These are phyloP conservation scores for Anaeramoeba flamelloides DNA, from an alignment of 78 protist species.

Conservation along the genomic window DNA sequence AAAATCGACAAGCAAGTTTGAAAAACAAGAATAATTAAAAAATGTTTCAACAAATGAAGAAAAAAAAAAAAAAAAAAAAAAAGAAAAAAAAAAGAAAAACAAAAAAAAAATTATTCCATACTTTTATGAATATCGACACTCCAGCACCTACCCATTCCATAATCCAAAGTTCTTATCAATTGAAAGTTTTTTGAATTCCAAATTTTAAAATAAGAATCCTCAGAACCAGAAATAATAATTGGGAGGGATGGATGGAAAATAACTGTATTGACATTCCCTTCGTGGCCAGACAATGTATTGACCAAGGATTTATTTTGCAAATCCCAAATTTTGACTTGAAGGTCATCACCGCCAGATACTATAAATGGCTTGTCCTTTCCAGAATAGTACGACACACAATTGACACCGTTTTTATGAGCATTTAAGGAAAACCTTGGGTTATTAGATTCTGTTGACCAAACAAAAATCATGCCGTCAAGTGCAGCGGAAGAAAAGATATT, in stretches of 20 bases:
- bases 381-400: constrained; percentile 71
- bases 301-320: too few species aligned
- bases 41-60: too few species aligned
- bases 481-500: constrained; percentile 91
- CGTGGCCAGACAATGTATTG: too few species aligned
- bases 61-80: too few species aligned
- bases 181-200: constrained; percentile 5
- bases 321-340: constrained; percentile 6
- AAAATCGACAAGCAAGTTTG: too few species aligned
- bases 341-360: constrained; percentile 89
- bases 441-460: constrained; percentile 63
- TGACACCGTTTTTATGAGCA: constrained; percentile 93
- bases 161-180: too few species aligned
- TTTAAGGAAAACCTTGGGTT: constrained; percentile 80
- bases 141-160: too few species aligned
- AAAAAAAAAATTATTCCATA: too few species aligned
- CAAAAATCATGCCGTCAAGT: constrained; percentile 78
- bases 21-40: too few species aligned
- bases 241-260: constrained; percentile 92
- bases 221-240: constrained; percentile 58
- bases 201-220: constrained; percentile 55
- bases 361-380: constrained; percentile 92
- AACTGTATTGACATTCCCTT: constrained; percentile 51
- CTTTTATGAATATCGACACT: too few species aligned
- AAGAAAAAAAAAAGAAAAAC: too few species aligned